A percentile compares a stretch with the other conserved stretches of the same genome.
These are phyloP conservation scores for Mucor indicus DNA, from an alignment of 371 early-diverging fungal species.

Conservation along the genomic window DNA sequence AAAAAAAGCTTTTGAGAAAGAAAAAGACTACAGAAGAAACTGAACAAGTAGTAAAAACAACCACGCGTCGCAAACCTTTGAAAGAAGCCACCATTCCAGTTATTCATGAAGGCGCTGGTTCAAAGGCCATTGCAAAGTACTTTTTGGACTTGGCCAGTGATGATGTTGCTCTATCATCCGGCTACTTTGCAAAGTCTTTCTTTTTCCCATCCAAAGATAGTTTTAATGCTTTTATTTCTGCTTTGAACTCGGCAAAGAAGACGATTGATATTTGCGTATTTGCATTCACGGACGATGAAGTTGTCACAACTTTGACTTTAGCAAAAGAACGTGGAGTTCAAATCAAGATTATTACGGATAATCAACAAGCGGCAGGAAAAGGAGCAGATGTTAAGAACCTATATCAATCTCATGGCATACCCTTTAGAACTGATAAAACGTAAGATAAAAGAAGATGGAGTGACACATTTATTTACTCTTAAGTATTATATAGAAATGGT, in stretches of 20 bases:
- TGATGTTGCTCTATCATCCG: constrained; percentile 14
- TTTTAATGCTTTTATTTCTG: constrained; percentile 53
- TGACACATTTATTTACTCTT: too few species aligned
- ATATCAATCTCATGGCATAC: constrained; percentile 49
- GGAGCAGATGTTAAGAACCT: constrained; percentile 60
- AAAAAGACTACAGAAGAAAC: constrained; percentile 18
- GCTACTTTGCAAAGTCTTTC: constrained; percentile 44
- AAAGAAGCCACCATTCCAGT: constrained; percentile 11
- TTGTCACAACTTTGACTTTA: constrained; percentile 52
- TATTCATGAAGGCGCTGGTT: constrained; percentile 28
- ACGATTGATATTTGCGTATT: constrained; percentile 68
- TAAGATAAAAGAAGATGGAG: too few species aligned
- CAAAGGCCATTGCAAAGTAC: constrained; percentile 26
- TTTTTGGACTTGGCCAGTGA: constrained; percentile 10
- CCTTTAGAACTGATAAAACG: constrained; percentile 49
- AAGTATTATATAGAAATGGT: constrained; percentile 34
- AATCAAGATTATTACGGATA: constrained; percentile 56
- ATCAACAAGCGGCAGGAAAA: constrained; percentile 57
- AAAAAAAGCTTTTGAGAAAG: constrained; percentile 11
- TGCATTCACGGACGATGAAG: constrained; percentile 66
- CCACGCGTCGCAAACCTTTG: background rate
- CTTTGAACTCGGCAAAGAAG: constrained; percentile 43
- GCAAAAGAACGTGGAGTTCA: constrained; percentile 58
- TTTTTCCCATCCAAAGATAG: constrained; percentile 70
- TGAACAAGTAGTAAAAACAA: too few species aligned